These are phyloP conservation scores for Eimeria mitis DNA, from an alignment of 169 alveolate genomes.

Conservation along the genomic window DNA sequence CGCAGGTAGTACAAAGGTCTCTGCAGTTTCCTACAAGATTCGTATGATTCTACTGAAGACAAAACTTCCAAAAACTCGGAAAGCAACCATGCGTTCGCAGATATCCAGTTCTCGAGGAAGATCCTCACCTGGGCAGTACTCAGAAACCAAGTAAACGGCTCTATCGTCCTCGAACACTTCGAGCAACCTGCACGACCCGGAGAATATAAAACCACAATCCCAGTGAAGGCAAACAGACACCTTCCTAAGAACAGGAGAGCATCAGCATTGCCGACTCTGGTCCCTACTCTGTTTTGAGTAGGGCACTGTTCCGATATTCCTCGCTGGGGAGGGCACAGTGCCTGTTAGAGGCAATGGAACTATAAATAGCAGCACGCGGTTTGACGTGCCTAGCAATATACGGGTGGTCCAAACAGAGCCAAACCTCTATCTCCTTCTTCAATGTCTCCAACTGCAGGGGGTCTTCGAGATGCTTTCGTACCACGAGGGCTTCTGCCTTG, in stretches of 20 bases:
- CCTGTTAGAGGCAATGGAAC: neutral
- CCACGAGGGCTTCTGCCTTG: slow-evolving; percentile 49
- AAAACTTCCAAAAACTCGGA: neutral
- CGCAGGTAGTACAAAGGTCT: neutral
- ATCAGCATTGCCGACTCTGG: neutral
- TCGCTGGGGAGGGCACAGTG: neutral
- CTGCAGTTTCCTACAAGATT: neutral
- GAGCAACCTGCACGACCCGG: slow-evolving; percentile 83
- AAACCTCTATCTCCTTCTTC: slow-evolving; percentile 84
- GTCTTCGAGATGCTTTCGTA: slow-evolving; percentile 41
- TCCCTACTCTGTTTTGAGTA: neutral
- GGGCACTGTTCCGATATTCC: neutral
- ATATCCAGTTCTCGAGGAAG: too few relatives aligned
- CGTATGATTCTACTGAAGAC: neutral
- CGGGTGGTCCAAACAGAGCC: slow-evolving; percentile 93
- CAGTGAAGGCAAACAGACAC: neutral
- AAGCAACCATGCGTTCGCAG: neutral
- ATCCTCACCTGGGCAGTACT: slow-evolving; percentile 86
- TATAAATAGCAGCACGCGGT: neutral
- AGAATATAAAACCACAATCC: neutral
- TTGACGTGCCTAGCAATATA: slow-evolving; percentile 88
- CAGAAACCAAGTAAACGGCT: slow-evolving; percentile 71
- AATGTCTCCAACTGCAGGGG: slow-evolving; percentile 80
- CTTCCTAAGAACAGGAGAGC: neutral
- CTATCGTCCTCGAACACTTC: slow-evolving; percentile 93